Conservation (phyloP, 257 asterid species). For the Scutellaria barbata region DNA sequence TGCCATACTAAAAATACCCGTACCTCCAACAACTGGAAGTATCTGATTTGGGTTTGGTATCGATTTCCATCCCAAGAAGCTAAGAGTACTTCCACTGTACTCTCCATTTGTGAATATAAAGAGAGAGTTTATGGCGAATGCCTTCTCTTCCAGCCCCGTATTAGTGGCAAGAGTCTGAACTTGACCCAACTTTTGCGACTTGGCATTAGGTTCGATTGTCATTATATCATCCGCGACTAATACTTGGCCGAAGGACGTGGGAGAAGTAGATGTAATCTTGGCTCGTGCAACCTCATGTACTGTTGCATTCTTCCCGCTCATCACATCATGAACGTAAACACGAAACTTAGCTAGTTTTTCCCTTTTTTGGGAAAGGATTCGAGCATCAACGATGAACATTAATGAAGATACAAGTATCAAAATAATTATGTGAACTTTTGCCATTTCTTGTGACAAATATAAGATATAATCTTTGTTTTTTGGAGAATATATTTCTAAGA, state of each 20-base stretch:
- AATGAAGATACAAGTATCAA: background rate
- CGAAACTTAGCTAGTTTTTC: background rate
- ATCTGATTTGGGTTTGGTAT: background rate
- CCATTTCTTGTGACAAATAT: too few species aligned
- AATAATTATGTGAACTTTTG: too few species aligned
- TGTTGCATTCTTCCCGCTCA: background rate
- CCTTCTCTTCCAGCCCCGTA: background rate
- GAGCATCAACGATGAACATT: background rate
- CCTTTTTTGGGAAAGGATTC: background rate
- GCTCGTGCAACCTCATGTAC: constrained; percentile 4
- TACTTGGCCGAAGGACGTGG: background rate
- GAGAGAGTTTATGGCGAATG: background rate
- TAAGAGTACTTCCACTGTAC: constrained; percentile 14
- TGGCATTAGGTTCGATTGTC: background rate
- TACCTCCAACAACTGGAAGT: constrained; percentile 13
- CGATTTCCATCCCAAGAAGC: background rate
- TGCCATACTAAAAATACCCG: background rate
- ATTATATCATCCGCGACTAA: background rate
- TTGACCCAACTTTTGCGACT: constrained; percentile 1
- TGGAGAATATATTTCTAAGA: too few species aligned
- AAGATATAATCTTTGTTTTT: too few species aligned
- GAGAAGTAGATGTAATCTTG: constrained; percentile 6
- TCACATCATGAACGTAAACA: background rate
- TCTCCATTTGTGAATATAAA: background rate
- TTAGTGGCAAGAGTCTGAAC: background rate